Percentiles rank a stretch among this genome's conserved stretches.
Conservation (phyloP, 2,329 filamentous ascomycete genomes). For the Tolypocladium endophyticum region DNA sequence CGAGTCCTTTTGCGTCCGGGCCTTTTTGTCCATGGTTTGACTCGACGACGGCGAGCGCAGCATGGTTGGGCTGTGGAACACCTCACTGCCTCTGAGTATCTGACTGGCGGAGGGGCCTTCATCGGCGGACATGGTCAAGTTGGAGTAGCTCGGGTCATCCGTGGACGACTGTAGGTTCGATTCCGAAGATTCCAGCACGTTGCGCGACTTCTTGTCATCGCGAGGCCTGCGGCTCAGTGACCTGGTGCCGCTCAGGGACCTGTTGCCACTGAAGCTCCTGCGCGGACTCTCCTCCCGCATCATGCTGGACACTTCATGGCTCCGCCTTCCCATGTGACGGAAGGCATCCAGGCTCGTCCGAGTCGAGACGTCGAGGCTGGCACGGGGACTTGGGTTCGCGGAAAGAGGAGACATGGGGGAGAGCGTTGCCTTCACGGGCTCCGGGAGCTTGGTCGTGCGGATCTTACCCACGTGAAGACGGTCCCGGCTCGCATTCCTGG, state of each 20-base stretch:
- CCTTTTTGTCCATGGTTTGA: slow-evolving; percentile 11
- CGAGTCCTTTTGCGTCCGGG: slow-evolving; percentile 6
- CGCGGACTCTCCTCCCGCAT: slow-evolving; percentile 31
- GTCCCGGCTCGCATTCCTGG: slow-evolving; percentile 8
- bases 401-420: slow-evolving; percentile 37
- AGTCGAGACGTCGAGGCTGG: slow-evolving; percentile 38
- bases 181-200: slow-evolving; percentile 55
- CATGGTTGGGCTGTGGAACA: slow-evolving; percentile 74
- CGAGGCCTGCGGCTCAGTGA: slow-evolving; percentile 38
- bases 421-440: slow-evolving; percentile 52
- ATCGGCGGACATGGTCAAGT: slow-evolving; percentile 54
- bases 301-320: slow-evolving; percentile 38
- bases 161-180: slow-evolving; percentile 63
- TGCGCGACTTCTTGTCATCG: slow-evolving; percentile 33
- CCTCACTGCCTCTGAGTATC: slow-evolving; percentile 76
- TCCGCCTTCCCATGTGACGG: slow-evolving; percentile 35
- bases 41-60: slow-evolving; percentile 34
- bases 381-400: slow-evolving; percentile 39
- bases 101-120: slow-evolving; percentile 84
- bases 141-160: slow-evolving; percentile 66
- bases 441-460: slow-evolving; percentile 33
- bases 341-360: slow-evolving; percentile 45
- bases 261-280: slow-evolving; percentile 54
- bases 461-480: slow-evolving; percentile 17
- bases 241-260: slow-evolving; percentile 41